Evolutionary conservation across 257 asterid genomes (phyloP).

Genomic region (Striga asiatica): DNA sequence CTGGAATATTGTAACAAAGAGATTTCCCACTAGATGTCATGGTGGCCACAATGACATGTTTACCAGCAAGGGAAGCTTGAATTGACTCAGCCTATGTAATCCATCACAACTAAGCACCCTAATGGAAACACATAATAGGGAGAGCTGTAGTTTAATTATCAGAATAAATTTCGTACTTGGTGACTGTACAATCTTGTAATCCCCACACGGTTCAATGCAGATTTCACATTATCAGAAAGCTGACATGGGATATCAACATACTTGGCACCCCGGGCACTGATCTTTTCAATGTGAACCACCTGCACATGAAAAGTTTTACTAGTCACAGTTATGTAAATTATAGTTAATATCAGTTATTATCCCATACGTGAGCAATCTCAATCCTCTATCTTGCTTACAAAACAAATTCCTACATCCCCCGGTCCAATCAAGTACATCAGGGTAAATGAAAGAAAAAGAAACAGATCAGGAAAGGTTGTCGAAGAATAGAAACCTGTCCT

Average conservation of each 20-base stretch:
- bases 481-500: slow-evolving; percentile 68
- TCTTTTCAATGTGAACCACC: slow-evolving; percentile 82
- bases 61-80: slow-evolving; percentile 80
- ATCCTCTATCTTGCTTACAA: not conserved
- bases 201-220: slow-evolving; percentile 58
- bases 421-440: not conserved
- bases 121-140: slow-evolving; percentile 1
- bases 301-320: slow-evolving; percentile 27
- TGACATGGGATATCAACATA: slow-evolving; percentile 66
- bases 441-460: slow-evolving; percentile 6
- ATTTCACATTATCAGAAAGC: slow-evolving; percentile 51
- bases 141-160: not conserved
- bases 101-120: slow-evolving; percentile 14
- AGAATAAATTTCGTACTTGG: slow-evolving; percentile 43
- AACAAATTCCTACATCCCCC: slow-evolving; percentile 7
- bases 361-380: slow-evolving; percentile 6
- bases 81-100: slow-evolving; percentile 64
- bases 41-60: slow-evolving; percentile 87
- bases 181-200: slow-evolving; percentile 76
- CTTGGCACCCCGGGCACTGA: slow-evolving; percentile 50
- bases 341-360: slow-evolving; percentile 9
- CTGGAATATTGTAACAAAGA: slow-evolving; percentile 93
- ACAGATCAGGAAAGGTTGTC: slow-evolving; percentile 3
- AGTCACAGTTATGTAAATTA: slow-evolving; percentile 1
- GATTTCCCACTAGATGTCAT: slow-evolving; percentile 99